Evolutionary conservation across 1,284 basidiomycete species (phyloP), one percentile per base, ranked within the genome.

Genomic region (Wallemia mellicola): DNA sequence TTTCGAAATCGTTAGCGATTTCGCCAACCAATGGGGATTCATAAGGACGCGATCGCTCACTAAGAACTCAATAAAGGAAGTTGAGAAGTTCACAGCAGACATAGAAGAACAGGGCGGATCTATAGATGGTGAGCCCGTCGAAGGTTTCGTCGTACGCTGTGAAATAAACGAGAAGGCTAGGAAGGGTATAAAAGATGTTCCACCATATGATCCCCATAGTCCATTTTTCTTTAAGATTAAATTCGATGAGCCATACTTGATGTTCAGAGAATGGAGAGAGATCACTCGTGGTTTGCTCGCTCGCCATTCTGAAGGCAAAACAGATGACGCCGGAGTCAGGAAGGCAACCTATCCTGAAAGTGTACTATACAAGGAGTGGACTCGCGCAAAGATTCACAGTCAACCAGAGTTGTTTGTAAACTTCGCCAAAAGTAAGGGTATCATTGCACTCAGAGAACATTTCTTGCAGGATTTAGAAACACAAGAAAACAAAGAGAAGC

Each of bases 201-300:
- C 78, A 9, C 87, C 86, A 0, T 91, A 91, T 67, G 69, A 73
- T 0, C 71, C 80, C 0, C 83, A 83, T 17, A 80, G 85, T 3
- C 81, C 86, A 0, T 94, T 96, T 75, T 96, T 99, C 76, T 98
- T 95, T 80, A 98, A 99, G 70, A 78, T 98, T 72, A 98, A 99
- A 70, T 98, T 95, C 69, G 89, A 96, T 70, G 88, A 98, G 68
- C 92, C 92, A 0, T 98, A 98, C 68, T 80, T 96, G 73, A 92
- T 94, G 80, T 96, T 96, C 71, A 81, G 94, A 58, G 86, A 95
- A 68, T 98, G 89, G 89, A 76, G 94, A 60, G 94, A 98, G 71
- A 76, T 92, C 58, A 96, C 94, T 5, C 60, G 60, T 68, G 27
- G 60, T 38, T 11, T 59, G 54, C 54, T 2, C 59, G 61, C 22